Base-by-base conservation (phyloP, 768 basidiomycete genomes). In the Lactarius deliciosus region DNA sequence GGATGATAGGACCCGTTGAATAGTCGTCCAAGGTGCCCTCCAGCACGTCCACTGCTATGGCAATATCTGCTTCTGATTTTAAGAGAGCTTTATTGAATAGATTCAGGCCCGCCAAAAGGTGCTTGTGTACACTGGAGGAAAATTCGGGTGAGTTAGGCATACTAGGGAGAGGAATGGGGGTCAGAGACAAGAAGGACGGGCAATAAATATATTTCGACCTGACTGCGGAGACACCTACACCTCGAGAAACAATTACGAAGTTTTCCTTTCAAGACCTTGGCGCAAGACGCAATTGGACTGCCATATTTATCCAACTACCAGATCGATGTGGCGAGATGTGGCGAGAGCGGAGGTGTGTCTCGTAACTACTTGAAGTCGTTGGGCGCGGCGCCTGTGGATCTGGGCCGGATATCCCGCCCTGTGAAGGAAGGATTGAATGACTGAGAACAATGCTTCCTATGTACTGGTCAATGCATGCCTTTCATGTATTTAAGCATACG, bases 161-260 rank as follows among this genome's bases (percentile, higher is more conserved):
- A 3, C 32, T 38, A 32, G 2, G 25, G 36, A 36, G 28, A 41
- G 10, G 7, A 34, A 34, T 9, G 34, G 13, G 20, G 40, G 2
- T 18, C 11, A 32, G 30, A 43, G 36, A 16, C 4, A 45, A 28
- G 43, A 45, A 28, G 43, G 5, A 5, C 20, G 5, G 11, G 2
- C 11, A 36, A 54, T 32, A 59, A 60, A 36, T 22, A 25, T 47
- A 43, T 13, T 25, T 15, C 11, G 18, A 47, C 5, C 7, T n/a
- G 18, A 13, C 36, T 63, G 66, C 62, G 66, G 57, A 63, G 50
- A 54, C 43, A 34, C 66, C 66, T 57, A 54, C 43, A 34, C 66
- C 66, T 57, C 57, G 50, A 63, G 57, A 58, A 66, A 30, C 10
- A 40, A 22, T 47, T 47, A 5, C 20, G n/a, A 47, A 47, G 45